phyloP scores from a whole-genome alignment of 495 filamentous ascomycete genomes.

The Talaromyces trachyspermus region DNA sequence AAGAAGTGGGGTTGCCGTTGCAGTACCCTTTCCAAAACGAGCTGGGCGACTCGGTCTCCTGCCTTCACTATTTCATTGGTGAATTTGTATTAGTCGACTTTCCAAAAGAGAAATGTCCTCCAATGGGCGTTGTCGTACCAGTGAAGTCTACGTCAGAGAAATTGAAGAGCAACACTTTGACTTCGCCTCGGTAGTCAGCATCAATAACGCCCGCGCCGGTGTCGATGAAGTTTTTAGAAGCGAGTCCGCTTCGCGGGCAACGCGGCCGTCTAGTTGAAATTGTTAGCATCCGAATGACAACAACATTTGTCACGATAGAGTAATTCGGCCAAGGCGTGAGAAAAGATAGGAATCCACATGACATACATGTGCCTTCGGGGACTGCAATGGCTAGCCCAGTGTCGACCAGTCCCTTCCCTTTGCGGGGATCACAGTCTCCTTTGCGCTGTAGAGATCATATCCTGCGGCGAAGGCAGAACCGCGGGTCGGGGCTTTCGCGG shows the following conservation, averaged over 20 bases:
- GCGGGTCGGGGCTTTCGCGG: constrained; percentile 71
- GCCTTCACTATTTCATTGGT: constrained; percentile 49
- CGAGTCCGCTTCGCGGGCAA: constrained; percentile 91
- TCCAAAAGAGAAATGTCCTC: not conserved
- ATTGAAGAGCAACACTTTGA: constrained; percentile 94
- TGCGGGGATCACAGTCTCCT: constrained; percentile 65
- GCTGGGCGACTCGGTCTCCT: constrained; percentile 87
- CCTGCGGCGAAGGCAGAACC: constrained; percentile 86
- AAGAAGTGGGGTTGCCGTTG: not conserved
- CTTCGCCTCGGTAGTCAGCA: constrained; percentile 89
- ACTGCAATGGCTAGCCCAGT: constrained; percentile 87
- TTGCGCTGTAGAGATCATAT: constrained; percentile 81
- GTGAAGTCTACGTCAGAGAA: constrained; percentile 74
- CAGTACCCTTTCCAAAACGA: constrained; percentile 74
- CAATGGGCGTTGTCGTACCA: constrained; percentile 15
- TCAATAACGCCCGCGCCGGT: constrained; percentile 94
- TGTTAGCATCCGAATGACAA: too few species aligned
- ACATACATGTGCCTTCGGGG: constrained; percentile 77
- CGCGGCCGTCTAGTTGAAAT: constrained; percentile 61
- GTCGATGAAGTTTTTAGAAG: constrained; percentile 89
- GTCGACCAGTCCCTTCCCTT: constrained; percentile 76
- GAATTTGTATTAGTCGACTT: not conserved
- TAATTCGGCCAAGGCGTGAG: not conserved
- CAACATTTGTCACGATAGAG: not conserved
- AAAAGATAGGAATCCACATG: too few species aligned